These are phyloP conservation scores for Haberlea rhodopensis DNA, from an alignment of 257 asterid genomes.

Conservation along the genomic window DNA sequence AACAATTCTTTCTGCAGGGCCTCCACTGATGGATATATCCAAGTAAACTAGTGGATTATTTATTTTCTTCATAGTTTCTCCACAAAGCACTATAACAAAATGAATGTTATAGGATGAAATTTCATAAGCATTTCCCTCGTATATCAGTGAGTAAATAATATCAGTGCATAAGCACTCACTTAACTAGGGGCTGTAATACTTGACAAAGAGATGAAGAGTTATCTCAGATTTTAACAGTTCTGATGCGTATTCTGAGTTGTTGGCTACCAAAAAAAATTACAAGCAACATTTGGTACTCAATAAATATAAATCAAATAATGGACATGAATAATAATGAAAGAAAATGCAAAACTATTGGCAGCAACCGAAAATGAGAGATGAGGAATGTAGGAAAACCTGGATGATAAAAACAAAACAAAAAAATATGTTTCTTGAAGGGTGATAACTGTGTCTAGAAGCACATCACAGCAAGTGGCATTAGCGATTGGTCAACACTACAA, in stretches of 20 bases:
- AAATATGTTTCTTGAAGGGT: background rate
- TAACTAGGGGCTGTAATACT: background rate
- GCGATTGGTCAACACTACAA: no score
- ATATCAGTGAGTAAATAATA: no score
- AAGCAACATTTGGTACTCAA: background rate
- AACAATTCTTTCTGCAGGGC: conserved; percentile 57
- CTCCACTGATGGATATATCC: conserved; percentile 75
- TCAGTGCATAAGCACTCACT: background rate
- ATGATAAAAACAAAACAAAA: background rate
- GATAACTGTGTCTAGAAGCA: background rate
- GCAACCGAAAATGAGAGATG: background rate
- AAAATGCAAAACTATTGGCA: background rate
- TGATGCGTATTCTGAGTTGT: background rate
- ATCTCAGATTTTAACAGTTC: background rate
- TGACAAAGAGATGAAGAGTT: no score
- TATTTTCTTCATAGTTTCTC: conserved; percentile 51
- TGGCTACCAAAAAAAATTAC: background rate
- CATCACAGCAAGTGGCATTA: background rate
- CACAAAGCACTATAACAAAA: conserved; percentile 23
- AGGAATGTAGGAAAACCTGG: background rate
- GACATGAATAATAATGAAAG: background rate
- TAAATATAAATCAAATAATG: no score
- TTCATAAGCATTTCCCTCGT: no score
- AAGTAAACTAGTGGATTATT: conserved; percentile 77
- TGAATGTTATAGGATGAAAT: background rate